These are phyloP conservation scores for Plasmodium fragile DNA, from an alignment of 169 alveolate genomes.

Conservation along the genomic window DNA sequence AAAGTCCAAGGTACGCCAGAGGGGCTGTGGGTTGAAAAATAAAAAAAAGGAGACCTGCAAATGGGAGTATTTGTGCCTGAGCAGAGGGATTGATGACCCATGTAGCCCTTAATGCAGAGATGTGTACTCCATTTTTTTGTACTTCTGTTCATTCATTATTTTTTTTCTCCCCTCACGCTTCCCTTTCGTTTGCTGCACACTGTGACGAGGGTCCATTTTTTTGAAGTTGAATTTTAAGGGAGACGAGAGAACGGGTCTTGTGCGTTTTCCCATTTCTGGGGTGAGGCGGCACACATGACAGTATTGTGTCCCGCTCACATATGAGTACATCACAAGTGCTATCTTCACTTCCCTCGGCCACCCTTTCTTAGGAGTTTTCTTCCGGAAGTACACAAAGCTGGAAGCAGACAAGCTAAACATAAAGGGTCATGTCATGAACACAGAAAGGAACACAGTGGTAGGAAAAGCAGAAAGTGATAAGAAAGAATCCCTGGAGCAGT, in stretches of 20 bases:
- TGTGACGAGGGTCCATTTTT: background rate
- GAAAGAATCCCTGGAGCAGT: constrained; percentile 72
- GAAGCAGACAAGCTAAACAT: constrained; percentile 84
- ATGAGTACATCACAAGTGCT: background rate
- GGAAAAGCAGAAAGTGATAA: constrained; percentile 80
- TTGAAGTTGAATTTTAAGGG: background rate
- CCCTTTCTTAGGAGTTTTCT: constrained; percentile 80
- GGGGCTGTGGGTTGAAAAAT: background rate
- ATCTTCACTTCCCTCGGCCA: background rate
- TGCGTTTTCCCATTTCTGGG: background rate
- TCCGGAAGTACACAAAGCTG: constrained; percentile 82
- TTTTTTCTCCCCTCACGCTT: background rate
- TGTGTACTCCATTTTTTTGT: background rate
- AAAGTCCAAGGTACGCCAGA: constrained; percentile 62
- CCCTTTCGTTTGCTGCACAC: background rate
- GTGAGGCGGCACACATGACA: background rate
- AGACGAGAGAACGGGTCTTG: background rate
- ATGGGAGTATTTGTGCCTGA: background rate
- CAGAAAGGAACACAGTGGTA: constrained; percentile 80
- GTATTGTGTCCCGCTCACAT: background rate
- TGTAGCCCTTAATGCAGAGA: background rate
- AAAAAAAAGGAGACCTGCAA: background rate
- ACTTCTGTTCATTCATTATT: background rate
- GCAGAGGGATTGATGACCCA: background rate
- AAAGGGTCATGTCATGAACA: constrained; percentile 83